A percentile compares a stretch with the other conserved stretches of the same genome.
These are phyloP conservation scores for Crucihimalaya himalaica DNA, from an alignment of 345 rosid genomes.

Conservation along the genomic window DNA sequence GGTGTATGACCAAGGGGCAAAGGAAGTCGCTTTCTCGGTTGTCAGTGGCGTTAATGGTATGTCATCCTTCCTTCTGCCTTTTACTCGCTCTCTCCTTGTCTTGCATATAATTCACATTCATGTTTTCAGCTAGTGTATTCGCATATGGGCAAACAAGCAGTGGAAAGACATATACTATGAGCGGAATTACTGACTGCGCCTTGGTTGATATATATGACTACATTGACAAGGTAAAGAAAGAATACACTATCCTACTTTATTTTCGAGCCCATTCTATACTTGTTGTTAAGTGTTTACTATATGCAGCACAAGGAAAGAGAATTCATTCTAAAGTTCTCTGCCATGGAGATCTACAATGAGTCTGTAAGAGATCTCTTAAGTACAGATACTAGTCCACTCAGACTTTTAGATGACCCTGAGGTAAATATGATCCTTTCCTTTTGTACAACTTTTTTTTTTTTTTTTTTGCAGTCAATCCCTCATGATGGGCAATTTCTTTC, in stretches of 20 bases:
- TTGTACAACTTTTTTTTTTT: constrained; percentile 18
- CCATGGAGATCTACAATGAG: constrained; percentile 94
- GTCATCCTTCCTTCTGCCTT: constrained; percentile 30
- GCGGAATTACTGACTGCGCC: constrained; percentile 70
- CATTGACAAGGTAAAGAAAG: constrained; percentile 57
- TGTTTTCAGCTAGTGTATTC: constrained; percentile 75
- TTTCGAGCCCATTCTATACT: background rate
- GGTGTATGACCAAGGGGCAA: constrained; percentile 81
- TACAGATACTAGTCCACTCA: constrained; percentile 62
- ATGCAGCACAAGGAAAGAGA: constrained; percentile 79
- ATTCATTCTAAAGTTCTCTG: constrained; percentile 74
- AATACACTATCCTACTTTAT: background rate
- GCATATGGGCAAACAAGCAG: constrained; percentile 98
- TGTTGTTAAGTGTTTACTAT: background rate
- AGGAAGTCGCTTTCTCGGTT: constrained; percentile 77
- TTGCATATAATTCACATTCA: background rate
- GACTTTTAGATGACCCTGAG: constrained; percentile 95
- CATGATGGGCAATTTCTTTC: constrained; percentile 26
- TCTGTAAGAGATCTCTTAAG: constrained; percentile 87
- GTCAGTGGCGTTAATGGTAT: constrained; percentile 68
- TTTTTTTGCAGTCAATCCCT: constrained; percentile 10
- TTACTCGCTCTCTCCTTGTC: constrained; percentile 26
- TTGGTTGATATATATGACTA: constrained; percentile 79
- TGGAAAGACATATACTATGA: constrained; percentile 90
- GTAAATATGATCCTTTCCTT: constrained; percentile 47